Evolutionary conservation across 495 filamentous ascomycete species (phyloP), one percentile per base, ranked within the genome.

Genomic region (Aspergillus cavernicola): DNA sequence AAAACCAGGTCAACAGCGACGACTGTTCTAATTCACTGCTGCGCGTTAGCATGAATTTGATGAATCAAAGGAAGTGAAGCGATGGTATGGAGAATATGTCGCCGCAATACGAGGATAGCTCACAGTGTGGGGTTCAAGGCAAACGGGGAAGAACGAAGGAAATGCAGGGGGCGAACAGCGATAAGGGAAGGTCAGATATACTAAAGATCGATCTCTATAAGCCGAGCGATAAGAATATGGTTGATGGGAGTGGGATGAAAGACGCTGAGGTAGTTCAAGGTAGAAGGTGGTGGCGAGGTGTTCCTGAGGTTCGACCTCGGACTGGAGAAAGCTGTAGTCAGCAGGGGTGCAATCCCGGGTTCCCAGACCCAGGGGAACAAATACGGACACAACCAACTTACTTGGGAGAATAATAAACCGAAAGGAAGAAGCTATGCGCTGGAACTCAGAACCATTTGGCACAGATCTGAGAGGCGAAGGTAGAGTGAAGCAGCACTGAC

Each of bases 251-350:
- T 47, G 19, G 4, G 47, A 56, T 19, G 47, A 15, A 41, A 4
- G 33, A 28, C 29, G 40, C 10, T 43, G 22, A 46, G 46, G 33
- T 50, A 51, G 29, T 9, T n/a, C 16, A 15, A 49, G 36, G 37
- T 7, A 19, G 24, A 53, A 49, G 40, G 36, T 53, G 31, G 60
- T 62, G 60, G 56, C 56, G 47, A 59, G 32, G 42, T 57, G 56
- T 62, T 56, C 60, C 60, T 62, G 60, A 52, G 44, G 52, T 36
- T 45, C 20, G 41, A 56, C 36, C 47, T 48, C 31, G 51, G 39
- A 38, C 40, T 47, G 54, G 31, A 15, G 31, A 55, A 16, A 15
- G 31, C 42, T 50, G 43, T 51, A 56, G 52, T 59, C 56, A 62
- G 60, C 56, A 62, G 56, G 60, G 56, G 60, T 31, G 41, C 46